phyloP scores from a whole-genome alignment of 257 asterid genomes.

The Solanum sparsipilum region DNA sequence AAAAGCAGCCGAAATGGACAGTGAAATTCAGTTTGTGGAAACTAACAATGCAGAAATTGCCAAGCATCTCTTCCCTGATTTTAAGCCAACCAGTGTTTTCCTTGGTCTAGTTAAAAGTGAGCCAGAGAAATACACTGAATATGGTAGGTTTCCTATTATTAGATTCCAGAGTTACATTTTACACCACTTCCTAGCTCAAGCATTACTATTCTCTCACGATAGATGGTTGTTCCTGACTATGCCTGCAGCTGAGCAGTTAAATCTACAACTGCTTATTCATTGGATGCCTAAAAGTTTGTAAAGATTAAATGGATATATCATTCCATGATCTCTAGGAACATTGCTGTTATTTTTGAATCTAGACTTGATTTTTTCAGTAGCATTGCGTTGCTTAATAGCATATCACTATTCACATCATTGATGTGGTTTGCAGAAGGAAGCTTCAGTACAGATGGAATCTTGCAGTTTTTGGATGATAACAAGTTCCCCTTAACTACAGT shows the following conservation, averaged over 20 bases:
- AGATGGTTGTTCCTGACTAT: background rate
- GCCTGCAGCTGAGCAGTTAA: background rate
- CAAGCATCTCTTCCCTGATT: slow-evolving; percentile 41
- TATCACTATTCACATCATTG: background rate
- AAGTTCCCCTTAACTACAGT: slow-evolving; percentile 70
- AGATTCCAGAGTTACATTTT: background rate
- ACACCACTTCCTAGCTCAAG: background rate
- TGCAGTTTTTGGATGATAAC: slow-evolving; percentile 65
- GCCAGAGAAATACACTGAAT: slow-evolving; percentile 65
- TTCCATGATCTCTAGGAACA: background rate
- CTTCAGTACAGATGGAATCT: slow-evolving; percentile 33
- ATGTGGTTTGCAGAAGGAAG: slow-evolving; percentile 49
- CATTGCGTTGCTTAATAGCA: background rate
- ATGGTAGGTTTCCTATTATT: slow-evolving; percentile 42
- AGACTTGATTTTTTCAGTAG: background rate
- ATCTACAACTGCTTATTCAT: background rate
- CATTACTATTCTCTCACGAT: background rate
- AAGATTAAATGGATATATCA: background rate
- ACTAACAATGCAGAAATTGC: slow-evolving; percentile 58
- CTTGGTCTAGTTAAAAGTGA: slow-evolving; percentile 79
- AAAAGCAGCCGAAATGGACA: slow-evolving; percentile 67
- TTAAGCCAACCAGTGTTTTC: slow-evolving; percentile 26
- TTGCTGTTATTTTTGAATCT: background rate
- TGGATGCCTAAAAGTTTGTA: background rate
- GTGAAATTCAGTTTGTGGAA: slow-evolving; percentile 79